Base-by-base conservation (phyloP, 2,329 filamentous ascomycete genomes). In the Colletotrichum siamense region DNA sequence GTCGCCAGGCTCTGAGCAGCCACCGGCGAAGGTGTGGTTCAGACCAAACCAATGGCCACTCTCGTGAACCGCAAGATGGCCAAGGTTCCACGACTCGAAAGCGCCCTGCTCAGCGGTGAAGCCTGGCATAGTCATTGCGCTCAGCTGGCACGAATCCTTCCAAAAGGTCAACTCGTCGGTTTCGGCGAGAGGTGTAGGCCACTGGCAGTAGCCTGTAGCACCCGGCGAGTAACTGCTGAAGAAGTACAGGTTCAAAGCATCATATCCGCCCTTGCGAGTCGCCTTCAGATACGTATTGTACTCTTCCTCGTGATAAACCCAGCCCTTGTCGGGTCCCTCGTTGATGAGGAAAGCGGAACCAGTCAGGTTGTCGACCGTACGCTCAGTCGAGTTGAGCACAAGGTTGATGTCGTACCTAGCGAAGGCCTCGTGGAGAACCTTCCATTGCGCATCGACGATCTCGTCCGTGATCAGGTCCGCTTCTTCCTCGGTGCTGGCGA, bases 231-330 rank as follows among this genome's bases (percentile, higher is more conserved):
- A 82, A 44, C 81, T 78, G 34, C 80, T 81, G 66, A 86, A 82
- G 82, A 88, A 87, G 84, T 89, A 89, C 59, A 89, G 67, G 83
- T 89, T 89, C 69, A 89, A 84, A 76, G 84, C 81, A 15, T 80
- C 69, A 79, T 86, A 87, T 57, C 78, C 81, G 69, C 85, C 85
- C 80, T 86, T 83, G 79, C 87, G 86, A 16, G 71, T 59, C 26
- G 39, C 59, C 15, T 30, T 74, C 22, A 77, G 55, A 61, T 74
- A 77, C 6, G 67, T 68, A 26, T 75, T 32, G 55, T 71, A 59
- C 57, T 77, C 75, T 26, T 71, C 63, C 24, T 63, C 32, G 36
- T 77, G 49, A 9, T 69, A 59, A 6, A 77, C 78, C 79, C 77
- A 81, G n/a, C 78, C 79, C 24, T 69, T 69, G n/a, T 79, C 79